phyloP scores from a whole-genome alignment of 352 stramenopile genomes.

The Pythium guiyangense region DNA sequence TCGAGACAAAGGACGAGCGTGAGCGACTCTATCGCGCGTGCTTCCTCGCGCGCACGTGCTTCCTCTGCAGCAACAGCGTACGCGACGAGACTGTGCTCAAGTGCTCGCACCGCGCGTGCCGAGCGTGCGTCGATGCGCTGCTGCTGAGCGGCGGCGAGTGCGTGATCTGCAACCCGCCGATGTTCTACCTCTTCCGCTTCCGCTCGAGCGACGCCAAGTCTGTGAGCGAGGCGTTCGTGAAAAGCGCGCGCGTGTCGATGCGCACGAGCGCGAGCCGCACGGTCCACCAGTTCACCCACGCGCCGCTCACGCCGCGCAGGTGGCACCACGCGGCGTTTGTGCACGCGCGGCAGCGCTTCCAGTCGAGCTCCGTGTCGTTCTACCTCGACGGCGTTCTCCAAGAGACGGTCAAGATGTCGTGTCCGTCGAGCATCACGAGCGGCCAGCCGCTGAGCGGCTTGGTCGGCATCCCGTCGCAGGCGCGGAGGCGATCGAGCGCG shows the following conservation, averaged over 20 bases:
- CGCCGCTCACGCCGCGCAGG: conserved; percentile 22
- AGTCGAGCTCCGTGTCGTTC: conserved; percentile 54
- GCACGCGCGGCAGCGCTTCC: conserved; percentile 63
- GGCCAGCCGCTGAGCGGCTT: conserved; percentile 56
- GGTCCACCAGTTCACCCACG: conserved; percentile 53
- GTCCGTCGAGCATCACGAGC: conserved; percentile 43
- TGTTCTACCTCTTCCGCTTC: conserved; percentile 70
- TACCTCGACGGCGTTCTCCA: conserved; percentile 64
- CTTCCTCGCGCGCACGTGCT: conserved; percentile 51
- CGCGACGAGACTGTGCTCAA: conserved; percentile 57
- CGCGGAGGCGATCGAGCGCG: conserved; percentile 30
- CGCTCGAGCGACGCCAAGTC: conserved; percentile 66
- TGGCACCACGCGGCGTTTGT: conserved; percentile 62
- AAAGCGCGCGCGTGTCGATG: conserved; percentile 62
- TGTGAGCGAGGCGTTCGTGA: conserved; percentile 61
- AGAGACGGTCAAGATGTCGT: conserved; percentile 68
- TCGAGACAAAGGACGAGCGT: conserved; percentile 55
- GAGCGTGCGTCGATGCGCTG: conserved; percentile 50
- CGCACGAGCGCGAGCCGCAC: conserved; percentile 42
- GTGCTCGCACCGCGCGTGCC: conserved; percentile 60
- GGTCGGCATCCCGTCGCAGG: conserved; percentile 53
- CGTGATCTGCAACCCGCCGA: conserved; percentile 66
- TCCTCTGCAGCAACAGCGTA: conserved; percentile 41
- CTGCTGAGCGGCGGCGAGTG: conserved; percentile 53
- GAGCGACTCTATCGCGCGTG: conserved; percentile 58